Base-by-base conservation (phyloP, 352 stramenopile species). In the Globisporangium recalcitrans region DNA sequence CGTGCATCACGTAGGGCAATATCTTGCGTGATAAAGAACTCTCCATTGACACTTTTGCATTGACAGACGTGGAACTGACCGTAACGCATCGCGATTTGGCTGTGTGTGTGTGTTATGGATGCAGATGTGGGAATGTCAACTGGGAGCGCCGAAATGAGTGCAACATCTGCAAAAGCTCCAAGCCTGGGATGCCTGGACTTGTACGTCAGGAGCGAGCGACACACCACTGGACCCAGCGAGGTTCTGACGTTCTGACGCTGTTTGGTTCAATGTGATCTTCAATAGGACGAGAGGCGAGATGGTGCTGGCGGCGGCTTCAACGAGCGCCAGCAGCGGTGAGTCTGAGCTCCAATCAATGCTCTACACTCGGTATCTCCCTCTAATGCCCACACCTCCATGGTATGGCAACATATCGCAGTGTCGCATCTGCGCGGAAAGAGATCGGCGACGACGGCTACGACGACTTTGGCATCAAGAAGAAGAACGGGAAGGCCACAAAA, bases 391-490 rank as follows among this genome's bases (percentile, higher is more conserved):
- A 34, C 8, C 2, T 10, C 31, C 27, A 47, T 57, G 51, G 6
- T 56, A 10, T 52, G 26, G 60, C 53, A 57, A 62, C 38, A 22
- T 19, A 19, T n/a, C 26, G 75, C 47, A 74, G 85, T 1, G 82
- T 88, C 58, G 77, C 86, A 4, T 93, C 84, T 6, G 77, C 80
- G 11, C 88, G 86, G 63, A 86, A 67, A 6, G 86, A 95, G 68
- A 77, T 95, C 11, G 86, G 73, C 7, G 84, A 95, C 62, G 86
- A 95, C 63, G 86, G 86, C 46, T 95, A 95, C 71, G 86, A 95
- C 60, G 86, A 95, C 64, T 95, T 95, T 68, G 86, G 84, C 32
- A 65, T 90, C 64, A 91, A 77, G 71, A 93, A 91, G 63, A 91
- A 90, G 74, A 86, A 73, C 65, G 76, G 77, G 16, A 91, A 85